Percentiles rank a stretch among this genome's conserved stretches.
Conservation (phyloP, 208 protist species). For the Crithidia mellificae region DNA sequence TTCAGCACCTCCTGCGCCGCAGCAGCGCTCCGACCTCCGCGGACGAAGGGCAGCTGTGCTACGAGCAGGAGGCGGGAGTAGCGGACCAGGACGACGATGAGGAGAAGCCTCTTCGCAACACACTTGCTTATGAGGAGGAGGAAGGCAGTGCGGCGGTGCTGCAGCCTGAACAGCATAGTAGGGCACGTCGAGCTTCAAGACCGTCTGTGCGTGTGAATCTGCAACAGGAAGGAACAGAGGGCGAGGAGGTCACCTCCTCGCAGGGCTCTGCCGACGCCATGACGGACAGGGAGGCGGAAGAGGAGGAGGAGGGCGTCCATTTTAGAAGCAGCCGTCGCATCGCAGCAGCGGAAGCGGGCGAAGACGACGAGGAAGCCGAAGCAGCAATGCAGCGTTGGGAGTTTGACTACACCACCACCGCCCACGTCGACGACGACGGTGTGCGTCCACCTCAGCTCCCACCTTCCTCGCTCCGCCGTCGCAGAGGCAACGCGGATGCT, state of each 20-base stretch:
- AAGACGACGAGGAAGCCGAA: background rate
- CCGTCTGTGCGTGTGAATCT: too few species aligned
- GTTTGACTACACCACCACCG: constrained; percentile 28
- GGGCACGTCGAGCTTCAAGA: too few species aligned
- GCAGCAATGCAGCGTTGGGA: constrained; percentile 8
- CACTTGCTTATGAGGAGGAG: too few species aligned
- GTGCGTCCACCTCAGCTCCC: constrained; percentile 9
- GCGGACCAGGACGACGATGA: background rate
- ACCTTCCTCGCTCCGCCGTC: background rate
- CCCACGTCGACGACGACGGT: constrained; percentile 28
- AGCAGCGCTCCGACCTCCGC: constrained; percentile 2
- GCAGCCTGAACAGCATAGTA: too few species aligned
- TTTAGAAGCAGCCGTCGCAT: too few species aligned
- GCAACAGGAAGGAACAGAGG: too few species aligned
- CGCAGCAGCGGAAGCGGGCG: background rate
- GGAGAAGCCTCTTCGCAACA: too few species aligned
- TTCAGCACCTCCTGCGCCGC: constrained; percentile 22
- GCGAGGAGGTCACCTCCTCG: too few species aligned
- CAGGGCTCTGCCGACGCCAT: too few species aligned
- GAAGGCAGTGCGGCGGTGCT: background rate
- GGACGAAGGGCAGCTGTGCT: constrained; percentile 26
- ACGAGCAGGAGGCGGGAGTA: constrained; percentile 15
- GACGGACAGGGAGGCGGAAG: too few species aligned
- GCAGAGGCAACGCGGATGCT: background rate
- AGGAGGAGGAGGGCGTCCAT: too few species aligned